Conservation (phyloP, 2,329 filamentous ascomycete genomes). For the Penicillium sp. region DNA sequence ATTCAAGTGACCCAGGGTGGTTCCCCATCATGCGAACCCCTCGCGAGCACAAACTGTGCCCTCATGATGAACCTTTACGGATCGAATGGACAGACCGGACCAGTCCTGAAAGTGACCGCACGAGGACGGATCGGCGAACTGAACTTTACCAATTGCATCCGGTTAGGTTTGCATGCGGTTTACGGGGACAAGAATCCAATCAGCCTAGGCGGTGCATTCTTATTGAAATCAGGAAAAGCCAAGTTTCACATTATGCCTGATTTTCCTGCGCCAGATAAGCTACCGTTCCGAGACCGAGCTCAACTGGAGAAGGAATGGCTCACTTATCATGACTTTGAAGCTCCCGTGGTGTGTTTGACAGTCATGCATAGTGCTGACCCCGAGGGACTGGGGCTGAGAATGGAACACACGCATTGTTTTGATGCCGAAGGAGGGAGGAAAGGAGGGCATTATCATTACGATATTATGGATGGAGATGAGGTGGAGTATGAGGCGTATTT, state of each 20-base stretch:
- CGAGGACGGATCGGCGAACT: slow-evolving; percentile 20
- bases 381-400: slow-evolving; percentile 38
- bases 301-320: slow-evolving; percentile 40
- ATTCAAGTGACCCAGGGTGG: slow-evolving; percentile 7
- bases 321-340: slow-evolving; percentile 38
- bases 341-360: slow-evolving; percentile 41
- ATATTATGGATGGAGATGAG: slow-evolving; percentile 32
- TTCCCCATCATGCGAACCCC: slow-evolving; percentile 18
- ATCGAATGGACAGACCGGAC: slow-evolving; percentile 33
- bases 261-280: slow-evolving; percentile 31
- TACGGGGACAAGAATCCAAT: slow-evolving; percentile 37
- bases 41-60: slow-evolving; percentile 34
- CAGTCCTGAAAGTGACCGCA: slow-evolving; percentile 39
- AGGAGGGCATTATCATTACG: slow-evolving; percentile 50
- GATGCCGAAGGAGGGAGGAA: slow-evolving; percentile 28
- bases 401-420: slow-evolving; percentile 52
- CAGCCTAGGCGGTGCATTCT: slow-evolving; percentile 44
- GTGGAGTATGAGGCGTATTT: slow-evolving; percentile 51
- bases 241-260: slow-evolving; percentile 49
- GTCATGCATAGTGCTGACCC: slow-evolving; percentile 47
- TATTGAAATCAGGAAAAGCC: slow-evolving; percentile 39
- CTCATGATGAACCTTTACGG: slow-evolving; percentile 48
- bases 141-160: slow-evolving; percentile 20
- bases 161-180: slow-evolving; percentile 8
- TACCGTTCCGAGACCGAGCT: slow-evolving; percentile 28